Percentiles rank a stretch among this genome's conserved stretches.
phyloP scores from a whole-genome alignment of 352 stramenopile species.

The Pythium dissimile region DNA sequence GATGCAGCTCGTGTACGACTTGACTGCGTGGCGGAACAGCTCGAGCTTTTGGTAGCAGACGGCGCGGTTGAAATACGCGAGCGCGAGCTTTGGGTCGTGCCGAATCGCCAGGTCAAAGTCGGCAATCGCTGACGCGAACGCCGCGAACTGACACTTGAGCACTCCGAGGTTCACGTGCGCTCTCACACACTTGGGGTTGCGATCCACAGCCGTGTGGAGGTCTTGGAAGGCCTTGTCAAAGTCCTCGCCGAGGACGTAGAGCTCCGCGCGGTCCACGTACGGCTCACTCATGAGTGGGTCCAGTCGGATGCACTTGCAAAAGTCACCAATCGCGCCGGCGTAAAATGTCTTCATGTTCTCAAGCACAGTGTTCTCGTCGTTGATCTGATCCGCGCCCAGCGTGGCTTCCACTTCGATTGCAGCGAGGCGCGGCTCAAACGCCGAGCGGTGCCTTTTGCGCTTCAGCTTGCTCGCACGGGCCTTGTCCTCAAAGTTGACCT shows the following conservation, averaged over 20 bases:
- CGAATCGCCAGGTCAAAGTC: slow-evolving; percentile 70
- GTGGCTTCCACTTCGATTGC: slow-evolving; percentile 45
- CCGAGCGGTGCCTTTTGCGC: slow-evolving; percentile 21
- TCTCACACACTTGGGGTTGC: slow-evolving; percentile 43
- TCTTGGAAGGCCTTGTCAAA: slow-evolving; percentile 62
- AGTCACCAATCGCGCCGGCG: slow-evolving; percentile 47
- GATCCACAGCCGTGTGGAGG: slow-evolving; percentile 46
- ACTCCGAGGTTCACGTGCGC: slow-evolving; percentile 61
- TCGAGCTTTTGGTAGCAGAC: slow-evolving; percentile 68
- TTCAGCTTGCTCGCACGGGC: not conserved
- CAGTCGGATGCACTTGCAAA: slow-evolving; percentile 59
- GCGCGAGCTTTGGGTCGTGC: slow-evolving; percentile 29
- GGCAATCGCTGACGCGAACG: slow-evolving; percentile 55
- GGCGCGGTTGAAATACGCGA: slow-evolving; percentile 62
- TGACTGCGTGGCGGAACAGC: slow-evolving; percentile 62
- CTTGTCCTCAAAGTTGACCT: slow-evolving; percentile 39
- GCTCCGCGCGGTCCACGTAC: slow-evolving; percentile 65
- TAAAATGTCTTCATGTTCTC: slow-evolving; percentile 58
- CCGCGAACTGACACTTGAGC: slow-evolving; percentile 76
- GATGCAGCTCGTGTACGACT: slow-evolving; percentile 59
- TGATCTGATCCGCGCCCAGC: slow-evolving; percentile 40
- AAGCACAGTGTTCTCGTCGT: slow-evolving; percentile 38
- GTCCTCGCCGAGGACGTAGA: slow-evolving; percentile 59
- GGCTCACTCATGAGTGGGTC: slow-evolving; percentile 50
- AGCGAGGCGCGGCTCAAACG: slow-evolving; percentile 40